Evolutionary conservation across 1,284 basidiomycete species (phyloP).

Genomic region (Porodaedalea pini): DNA sequence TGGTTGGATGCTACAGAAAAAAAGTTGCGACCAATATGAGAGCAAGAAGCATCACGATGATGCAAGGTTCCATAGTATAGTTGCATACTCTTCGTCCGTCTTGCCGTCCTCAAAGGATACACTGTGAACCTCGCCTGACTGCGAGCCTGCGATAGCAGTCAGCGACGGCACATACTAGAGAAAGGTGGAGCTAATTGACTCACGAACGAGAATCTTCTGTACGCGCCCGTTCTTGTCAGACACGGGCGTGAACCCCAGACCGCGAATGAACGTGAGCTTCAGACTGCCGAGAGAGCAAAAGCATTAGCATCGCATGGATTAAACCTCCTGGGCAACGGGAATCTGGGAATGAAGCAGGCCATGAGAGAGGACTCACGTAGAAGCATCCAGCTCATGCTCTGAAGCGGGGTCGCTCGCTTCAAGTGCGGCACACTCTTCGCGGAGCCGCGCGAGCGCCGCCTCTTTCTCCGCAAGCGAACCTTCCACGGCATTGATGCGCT

Average conservation of each 20-base stretch:
- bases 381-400: constrained; percentile 68
- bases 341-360: not conserved
- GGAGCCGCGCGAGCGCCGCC: constrained; percentile 60
- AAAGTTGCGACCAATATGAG: not conserved
- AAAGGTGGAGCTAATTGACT: constrained; percentile 31
- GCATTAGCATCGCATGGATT: no score
- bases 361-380: constrained; percentile 47
- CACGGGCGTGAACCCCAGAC: constrained; percentile 66
- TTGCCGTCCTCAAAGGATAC: constrained; percentile 31
- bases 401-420: constrained; percentile 68
- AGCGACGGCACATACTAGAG: not conserved
- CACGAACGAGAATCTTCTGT: constrained; percentile 64
- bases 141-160: constrained; percentile 41
- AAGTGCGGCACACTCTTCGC: constrained; percentile 54
- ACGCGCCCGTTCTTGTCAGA: constrained; percentile 47
- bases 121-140: constrained; percentile 59
- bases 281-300: constrained; percentile 41
- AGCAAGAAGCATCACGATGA: constrained; percentile 40
- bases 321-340: no score
- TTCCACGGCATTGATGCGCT: constrained; percentile 72
- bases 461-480: constrained; percentile 60
- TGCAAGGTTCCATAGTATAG: constrained; percentile 56
- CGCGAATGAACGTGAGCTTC: constrained; percentile 62
- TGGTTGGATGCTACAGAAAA: not conserved
- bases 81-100: constrained; percentile 33